Percentiles rank a stretch among this genome's conserved stretches.
These are phyloP conservation scores for Microbotryum silenes-acaulis DNA, from an alignment of 1,284 basidiomycete species.

Conservation along the genomic window DNA sequence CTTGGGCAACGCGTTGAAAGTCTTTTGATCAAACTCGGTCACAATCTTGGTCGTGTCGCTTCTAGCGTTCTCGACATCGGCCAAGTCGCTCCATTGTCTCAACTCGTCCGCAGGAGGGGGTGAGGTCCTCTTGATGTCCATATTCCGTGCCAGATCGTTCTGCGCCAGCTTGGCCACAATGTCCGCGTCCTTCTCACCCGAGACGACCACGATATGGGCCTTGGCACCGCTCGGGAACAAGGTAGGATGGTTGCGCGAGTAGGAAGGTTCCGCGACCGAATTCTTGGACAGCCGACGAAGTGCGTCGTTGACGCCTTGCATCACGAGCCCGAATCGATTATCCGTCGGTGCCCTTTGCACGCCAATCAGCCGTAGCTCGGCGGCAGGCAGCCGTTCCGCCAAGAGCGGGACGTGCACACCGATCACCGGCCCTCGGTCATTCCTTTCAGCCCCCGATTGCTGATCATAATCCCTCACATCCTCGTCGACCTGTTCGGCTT, in stretches of 20 bases:
- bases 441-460: slow-evolving; percentile 14
- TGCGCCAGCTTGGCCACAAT: no score
- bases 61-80: background rate
- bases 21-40: slow-evolving; percentile 12
- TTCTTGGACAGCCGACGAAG: slow-evolving; percentile 15
- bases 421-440: slow-evolving; percentile 26
- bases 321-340: no score
- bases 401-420: slow-evolving; percentile 14
- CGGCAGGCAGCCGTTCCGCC: no score
- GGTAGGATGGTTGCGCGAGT: slow-evolving; percentile 22
- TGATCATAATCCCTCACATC: slow-evolving; percentile 19
- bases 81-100: slow-evolving; percentile 11
- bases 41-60: slow-evolving; percentile 2
- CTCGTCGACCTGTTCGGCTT: background rate
- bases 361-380: no score
- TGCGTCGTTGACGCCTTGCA: slow-evolving; percentile 14
- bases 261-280: slow-evolving; percentile 12
- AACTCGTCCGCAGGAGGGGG: slow-evolving; percentile 5
- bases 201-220: slow-evolving; percentile 18
- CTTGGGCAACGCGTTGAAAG: slow-evolving; percentile 20
- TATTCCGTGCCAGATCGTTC: no score
- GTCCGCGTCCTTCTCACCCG: background rate
- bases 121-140: slow-evolving; percentile 9
- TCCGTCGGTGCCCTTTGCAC: no score
- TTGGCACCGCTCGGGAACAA: slow-evolving; percentile 17